Conservation (phyloP, 2,329 filamentous ascomycete species). For the Chaetomium globosum region DNA sequence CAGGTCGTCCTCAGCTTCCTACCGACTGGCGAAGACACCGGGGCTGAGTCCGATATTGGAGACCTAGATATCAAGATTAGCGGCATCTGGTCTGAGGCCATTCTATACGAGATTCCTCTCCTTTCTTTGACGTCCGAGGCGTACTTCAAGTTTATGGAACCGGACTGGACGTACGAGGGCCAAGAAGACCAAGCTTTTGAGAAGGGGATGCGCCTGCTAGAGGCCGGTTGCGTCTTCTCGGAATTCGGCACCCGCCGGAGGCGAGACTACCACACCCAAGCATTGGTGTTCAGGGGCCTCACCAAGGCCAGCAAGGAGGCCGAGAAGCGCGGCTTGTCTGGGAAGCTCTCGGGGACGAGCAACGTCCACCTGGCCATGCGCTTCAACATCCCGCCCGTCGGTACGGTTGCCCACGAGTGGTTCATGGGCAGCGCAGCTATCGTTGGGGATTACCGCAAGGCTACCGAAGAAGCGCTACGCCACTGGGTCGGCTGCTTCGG, state of each 20-base stretch:
- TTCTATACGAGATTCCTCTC: conserved; percentile 95
- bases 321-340: conserved; percentile 63
- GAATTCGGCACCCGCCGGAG: conserved; percentile 91
- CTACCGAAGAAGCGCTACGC: conserved; percentile 79
- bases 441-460: conserved; percentile 78
- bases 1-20: conserved; percentile 75
- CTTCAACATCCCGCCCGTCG: conserved; percentile 79
- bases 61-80: conserved; percentile 75
- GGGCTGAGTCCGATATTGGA: conserved; percentile 67
- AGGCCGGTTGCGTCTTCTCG: conserved; percentile 84
- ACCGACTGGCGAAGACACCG: conserved; percentile 58
- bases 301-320: conserved; percentile 74
- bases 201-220: conserved; percentile 76
- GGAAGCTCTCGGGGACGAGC: conserved; percentile 83
- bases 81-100: conserved; percentile 90
- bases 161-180: conserved; percentile 83
- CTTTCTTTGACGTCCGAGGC: conserved; percentile 91
- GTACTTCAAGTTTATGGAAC: conserved; percentile 96
- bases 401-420: conserved; percentile 95
- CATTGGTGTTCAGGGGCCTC: conserved; percentile 86
- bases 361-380: conserved; percentile 98
- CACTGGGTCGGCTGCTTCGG: conserved; percentile 95
- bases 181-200: conserved; percentile 82
- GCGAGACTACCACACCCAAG: conserved; percentile 92
- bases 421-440: conserved; percentile 98